A percentile compares a stretch with the other conserved stretches of the same genome.
Evolutionary conservation across 2,329 filamentous ascomycete species (phyloP).

Genomic region (Claviceps humidiphila): DNA sequence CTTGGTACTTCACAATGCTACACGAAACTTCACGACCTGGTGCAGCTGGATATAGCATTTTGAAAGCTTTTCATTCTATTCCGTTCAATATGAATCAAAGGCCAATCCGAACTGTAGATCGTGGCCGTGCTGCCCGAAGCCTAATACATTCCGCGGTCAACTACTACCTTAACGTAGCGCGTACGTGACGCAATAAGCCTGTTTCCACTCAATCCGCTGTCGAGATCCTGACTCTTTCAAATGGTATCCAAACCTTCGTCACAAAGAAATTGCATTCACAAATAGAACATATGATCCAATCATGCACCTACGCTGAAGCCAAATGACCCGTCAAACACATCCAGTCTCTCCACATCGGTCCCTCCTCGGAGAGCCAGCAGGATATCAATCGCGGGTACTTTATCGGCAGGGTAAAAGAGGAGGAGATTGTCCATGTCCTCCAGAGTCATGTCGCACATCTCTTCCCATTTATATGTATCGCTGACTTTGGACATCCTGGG

Average conservation of each 20-base stretch:
- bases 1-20: not conserved
- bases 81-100: not conserved
- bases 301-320: slow-evolving; percentile 41
- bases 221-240: not conserved
- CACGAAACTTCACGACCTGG: not conserved
- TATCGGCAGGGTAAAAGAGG: slow-evolving; percentile 50
- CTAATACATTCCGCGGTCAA: not conserved
- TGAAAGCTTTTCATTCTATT: not conserved
- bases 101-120: not conserved
- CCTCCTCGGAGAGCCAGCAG: slow-evolving; percentile 41
- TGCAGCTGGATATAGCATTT: not conserved
- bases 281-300: not conserved
- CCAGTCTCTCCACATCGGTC: slow-evolving; percentile 30
- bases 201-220: not conserved
- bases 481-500: slow-evolving; percentile 82
- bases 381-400: slow-evolving; percentile 42
- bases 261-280: not conserved
- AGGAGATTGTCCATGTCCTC: slow-evolving; percentile 77
- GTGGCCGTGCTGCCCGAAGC: not conserved
- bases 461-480: slow-evolving; percentile 71
- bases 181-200: not conserved
- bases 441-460: slow-evolving; percentile 70
- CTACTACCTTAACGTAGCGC: no score
- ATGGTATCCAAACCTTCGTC: no score
- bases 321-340: slow-evolving; percentile 46